Percentiles rank a stretch among this genome's conserved stretches.
Conservation (phyloP, 768 basidiomycete species). For the Leccinum longicurvipes region DNA sequence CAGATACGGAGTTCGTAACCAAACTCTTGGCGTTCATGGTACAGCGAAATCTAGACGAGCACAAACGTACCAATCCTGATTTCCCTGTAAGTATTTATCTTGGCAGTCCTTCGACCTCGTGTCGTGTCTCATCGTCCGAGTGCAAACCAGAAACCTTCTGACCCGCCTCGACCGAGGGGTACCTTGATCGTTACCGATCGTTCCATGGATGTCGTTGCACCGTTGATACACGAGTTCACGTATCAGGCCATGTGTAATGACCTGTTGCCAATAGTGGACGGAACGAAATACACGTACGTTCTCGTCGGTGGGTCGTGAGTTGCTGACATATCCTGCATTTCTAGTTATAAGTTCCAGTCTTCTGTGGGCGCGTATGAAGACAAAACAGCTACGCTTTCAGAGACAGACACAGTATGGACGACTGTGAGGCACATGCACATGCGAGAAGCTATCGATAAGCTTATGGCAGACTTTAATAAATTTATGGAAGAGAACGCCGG, state of each 20-base stretch:
- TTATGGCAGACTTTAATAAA: slow-evolving; percentile 94
- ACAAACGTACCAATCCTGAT: slow-evolving; percentile 81
- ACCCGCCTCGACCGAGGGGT: slow-evolving; percentile 63
- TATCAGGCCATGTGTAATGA: slow-evolving; percentile 99
- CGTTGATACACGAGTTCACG: slow-evolving; percentile 95
- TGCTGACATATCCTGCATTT: background rate
- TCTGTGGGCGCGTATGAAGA: slow-evolving; percentile 84
- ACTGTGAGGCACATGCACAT: slow-evolving; percentile 96
- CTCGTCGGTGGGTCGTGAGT: slow-evolving; percentile 10
- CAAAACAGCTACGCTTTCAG: slow-evolving; percentile 81
- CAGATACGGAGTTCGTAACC: slow-evolving; percentile 72
- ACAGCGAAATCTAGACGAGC: slow-evolving; percentile 79
- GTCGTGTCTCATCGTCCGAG: slow-evolving; percentile 1
- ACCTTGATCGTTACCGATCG: slow-evolving; percentile 92
- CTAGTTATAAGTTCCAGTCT: slow-evolving; percentile 91
- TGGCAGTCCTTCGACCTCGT: background rate
- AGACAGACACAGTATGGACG: slow-evolving; percentile 88
- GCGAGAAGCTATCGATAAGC: slow-evolving; percentile 95
- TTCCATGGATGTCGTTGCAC: slow-evolving; percentile 90
- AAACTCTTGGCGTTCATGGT: slow-evolving; percentile 84
- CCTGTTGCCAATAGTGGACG: slow-evolving; percentile 83
- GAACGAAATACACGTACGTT: slow-evolving; percentile 80
- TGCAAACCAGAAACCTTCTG: slow-evolving; percentile 46
- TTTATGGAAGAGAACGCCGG: slow-evolving; percentile 94
- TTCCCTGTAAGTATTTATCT: slow-evolving; percentile 64